A percentile compares a stretch with the other conserved stretches of the same genome.
Evolutionary conservation across 2,329 filamentous ascomycete species (phyloP).

Genomic region (Colletotrichum sp.): DNA sequence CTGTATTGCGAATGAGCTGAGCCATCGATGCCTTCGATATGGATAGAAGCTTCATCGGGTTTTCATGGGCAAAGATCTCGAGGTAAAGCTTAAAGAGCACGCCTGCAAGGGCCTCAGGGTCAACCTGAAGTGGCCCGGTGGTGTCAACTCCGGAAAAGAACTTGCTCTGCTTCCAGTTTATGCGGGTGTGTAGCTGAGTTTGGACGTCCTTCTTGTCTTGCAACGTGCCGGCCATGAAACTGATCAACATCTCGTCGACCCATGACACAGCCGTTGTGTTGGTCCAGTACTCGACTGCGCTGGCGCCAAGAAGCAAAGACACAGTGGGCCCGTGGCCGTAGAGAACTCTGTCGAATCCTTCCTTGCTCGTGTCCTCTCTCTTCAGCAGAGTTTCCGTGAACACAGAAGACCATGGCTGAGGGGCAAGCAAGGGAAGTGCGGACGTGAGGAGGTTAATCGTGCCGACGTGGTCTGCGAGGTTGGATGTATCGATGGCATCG

Average conservation of each 20-base stretch:
- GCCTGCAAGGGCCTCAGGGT: constrained; percentile 40
- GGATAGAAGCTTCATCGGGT: constrained; percentile 23
- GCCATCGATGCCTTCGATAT: constrained; percentile 3
- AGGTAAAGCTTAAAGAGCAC: constrained; percentile 47
- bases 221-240: constrained; percentile 6
- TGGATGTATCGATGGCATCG: constrained; percentile 61
- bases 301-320: constrained; percentile 56
- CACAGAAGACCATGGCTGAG: constrained; percentile 48
- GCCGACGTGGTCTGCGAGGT: constrained; percentile 45
- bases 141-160: constrained; percentile 32
- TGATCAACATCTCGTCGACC: constrained; percentile 42
- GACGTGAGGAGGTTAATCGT: constrained; percentile 45
- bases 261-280: constrained; percentile 47
- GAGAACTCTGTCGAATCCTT: constrained; percentile 46
- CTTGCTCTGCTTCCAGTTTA: constrained; percentile 41
- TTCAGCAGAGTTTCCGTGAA: constrained; percentile 36
- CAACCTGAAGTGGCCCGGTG: constrained; percentile 33
- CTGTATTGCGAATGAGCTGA: constrained; percentile 5
- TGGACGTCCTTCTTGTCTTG: background rate
- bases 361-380: constrained; percentile 27
- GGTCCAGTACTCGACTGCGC: constrained; percentile 54
- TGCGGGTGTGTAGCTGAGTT: constrained; percentile 29
- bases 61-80: constrained; percentile 50
- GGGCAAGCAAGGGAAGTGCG: constrained; percentile 50
- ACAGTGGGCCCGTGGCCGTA: constrained; percentile 51